Conservation (phyloP, 2,329 filamentous ascomycete genomes). For the Cyclaneusma minus region DNA sequence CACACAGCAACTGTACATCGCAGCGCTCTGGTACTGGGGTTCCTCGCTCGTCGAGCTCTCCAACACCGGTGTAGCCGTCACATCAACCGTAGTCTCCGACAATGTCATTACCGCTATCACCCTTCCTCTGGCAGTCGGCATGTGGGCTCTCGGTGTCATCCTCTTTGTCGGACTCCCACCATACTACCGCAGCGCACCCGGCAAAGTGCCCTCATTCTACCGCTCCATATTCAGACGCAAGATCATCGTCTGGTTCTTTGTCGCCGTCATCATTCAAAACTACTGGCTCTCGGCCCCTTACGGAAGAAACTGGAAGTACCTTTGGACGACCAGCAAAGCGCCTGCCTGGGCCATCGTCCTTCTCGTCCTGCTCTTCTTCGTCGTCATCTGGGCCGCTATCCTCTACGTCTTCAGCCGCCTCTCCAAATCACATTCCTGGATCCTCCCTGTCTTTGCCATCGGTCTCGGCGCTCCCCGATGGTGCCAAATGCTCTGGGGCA, state of each 20-base stretch:
- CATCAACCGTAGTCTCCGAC: background rate
- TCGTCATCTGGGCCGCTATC: slow-evolving; percentile 35
- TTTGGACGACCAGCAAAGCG: slow-evolving; percentile 19
- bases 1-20: slow-evolving; percentile 47
- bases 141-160: slow-evolving; percentile 38
- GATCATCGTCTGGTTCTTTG: slow-evolving; percentile 50
- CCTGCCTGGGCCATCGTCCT: slow-evolving; percentile 39
- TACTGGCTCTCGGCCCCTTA: slow-evolving; percentile 51
- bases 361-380: slow-evolving; percentile 36
- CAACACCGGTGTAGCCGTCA: slow-evolving; percentile 21
- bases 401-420: slow-evolving; percentile 34
- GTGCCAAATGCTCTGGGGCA: slow-evolving; percentile 52
- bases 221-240: slow-evolving; percentile 41
- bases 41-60: slow-evolving; percentile 31
- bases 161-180: slow-evolving; percentile 44
- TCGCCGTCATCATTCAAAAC: slow-evolving; percentile 47
- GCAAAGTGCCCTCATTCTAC: slow-evolving; percentile 48
- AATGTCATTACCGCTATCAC: slow-evolving; percentile 25
- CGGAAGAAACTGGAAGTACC: slow-evolving; percentile 47
- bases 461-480: slow-evolving; percentile 49
- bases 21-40: slow-evolving; percentile 51
- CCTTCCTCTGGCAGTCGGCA: slow-evolving; percentile 35
- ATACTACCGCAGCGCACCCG: slow-evolving; percentile 48
- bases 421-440: slow-evolving; percentile 46
- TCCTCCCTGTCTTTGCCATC: slow-evolving; percentile 49